A percentile compares a stretch with the other conserved stretches of the same genome.
These are phyloP conservation scores for Antrodiella citrinella DNA, from an alignment of 768 basidiomycete genomes.

Conservation along the genomic window DNA sequence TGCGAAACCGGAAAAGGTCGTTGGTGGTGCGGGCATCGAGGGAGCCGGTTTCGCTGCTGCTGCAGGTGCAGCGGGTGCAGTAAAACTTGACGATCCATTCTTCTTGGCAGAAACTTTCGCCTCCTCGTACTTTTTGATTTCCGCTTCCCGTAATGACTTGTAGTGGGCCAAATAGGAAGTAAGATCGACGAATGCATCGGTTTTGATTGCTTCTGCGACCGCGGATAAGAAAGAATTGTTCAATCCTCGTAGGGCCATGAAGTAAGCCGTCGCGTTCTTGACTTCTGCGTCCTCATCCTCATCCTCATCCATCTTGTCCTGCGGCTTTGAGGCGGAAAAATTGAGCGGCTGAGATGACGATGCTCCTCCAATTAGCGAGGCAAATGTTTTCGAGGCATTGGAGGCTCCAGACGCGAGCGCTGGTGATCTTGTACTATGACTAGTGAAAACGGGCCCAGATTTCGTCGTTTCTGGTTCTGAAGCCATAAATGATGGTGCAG, in stretches of 20 bases:
- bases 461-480: neutral
- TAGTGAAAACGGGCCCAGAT: neutral
- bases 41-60: slow-evolving; percentile 2
- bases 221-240: slow-evolving; percentile 60
- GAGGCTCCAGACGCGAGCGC: slow-evolving; percentile 31
- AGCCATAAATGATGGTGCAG: slow-evolving; percentile 6
- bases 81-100: neutral
- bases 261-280: slow-evolving; percentile 43
- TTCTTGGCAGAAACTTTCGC: neutral
- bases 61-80: slow-evolving; percentile 3
- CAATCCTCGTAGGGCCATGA: slow-evolving; percentile 63
- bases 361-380: slow-evolving; percentile 29
- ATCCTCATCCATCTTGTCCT: slow-evolving; percentile 1
- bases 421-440: slow-evolving; percentile 10
- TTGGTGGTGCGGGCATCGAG: slow-evolving; percentile 31
- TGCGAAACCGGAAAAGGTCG: slow-evolving; percentile 28
- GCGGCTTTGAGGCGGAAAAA: slow-evolving; percentile 9
- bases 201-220: slow-evolving; percentile 48
- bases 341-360: neutral
- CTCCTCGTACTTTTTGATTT: neutral
- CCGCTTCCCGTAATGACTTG: slow-evolving; percentile 36
- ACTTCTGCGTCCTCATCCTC: slow-evolving; percentile 23
- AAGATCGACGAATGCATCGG: slow-evolving; percentile 66
- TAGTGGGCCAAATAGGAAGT: slow-evolving; percentile 50
- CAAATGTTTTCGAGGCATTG: slow-evolving; percentile 44